Base-by-base conservation (phyloP, 495 filamentous ascomycete species). In the Sabuloglossum arenarium region DNA sequence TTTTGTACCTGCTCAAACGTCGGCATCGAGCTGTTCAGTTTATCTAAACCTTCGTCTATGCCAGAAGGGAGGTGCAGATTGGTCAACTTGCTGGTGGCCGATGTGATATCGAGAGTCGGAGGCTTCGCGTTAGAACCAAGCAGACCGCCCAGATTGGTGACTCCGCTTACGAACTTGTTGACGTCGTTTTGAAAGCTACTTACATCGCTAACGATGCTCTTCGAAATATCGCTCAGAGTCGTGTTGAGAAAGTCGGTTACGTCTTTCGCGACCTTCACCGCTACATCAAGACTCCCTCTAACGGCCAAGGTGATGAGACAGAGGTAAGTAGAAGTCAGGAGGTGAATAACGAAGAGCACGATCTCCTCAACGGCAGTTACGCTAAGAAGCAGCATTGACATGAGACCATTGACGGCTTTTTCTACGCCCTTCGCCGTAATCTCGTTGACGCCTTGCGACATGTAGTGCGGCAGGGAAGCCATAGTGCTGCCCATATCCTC, bases 391-490 rank as follows among this genome's bases (percentile, higher is more conserved):
- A 96, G 71, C 68, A 93, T 79, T 8, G 77, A 71, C 65, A 83
- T 82, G 62, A 96, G 74, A 16, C 76, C 91, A 50, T 77, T 68
- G 49, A 97, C 82, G 2, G 85, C 78, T 31, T 82, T 78, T 54
- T 86, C 85, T 60, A 98, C 77, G 25, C 83, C 80, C 31, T 71
- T 70, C 12, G 86, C 87, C 6, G 87, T 80, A 32, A 97, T 69
- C 34, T 86, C 78, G 67, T 98, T 98, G 66, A 94, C 82, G 25
- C 91, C 91, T 43, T 76, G 70, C 1, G 88, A 78, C 61, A 96
- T 79, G 71, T 94, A 97, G 65, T 94, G 81, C 19, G 91, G 91
- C 87, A 95, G 93, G 21, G 90, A 96, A 24, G 88, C 91, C 86
- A 98, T 90, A 34, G 88, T 77, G 63, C 88, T 95, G 59, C 90